Conservation (phyloP, 768 basidiomycete species). For the Chalciporus piperatus region DNA sequence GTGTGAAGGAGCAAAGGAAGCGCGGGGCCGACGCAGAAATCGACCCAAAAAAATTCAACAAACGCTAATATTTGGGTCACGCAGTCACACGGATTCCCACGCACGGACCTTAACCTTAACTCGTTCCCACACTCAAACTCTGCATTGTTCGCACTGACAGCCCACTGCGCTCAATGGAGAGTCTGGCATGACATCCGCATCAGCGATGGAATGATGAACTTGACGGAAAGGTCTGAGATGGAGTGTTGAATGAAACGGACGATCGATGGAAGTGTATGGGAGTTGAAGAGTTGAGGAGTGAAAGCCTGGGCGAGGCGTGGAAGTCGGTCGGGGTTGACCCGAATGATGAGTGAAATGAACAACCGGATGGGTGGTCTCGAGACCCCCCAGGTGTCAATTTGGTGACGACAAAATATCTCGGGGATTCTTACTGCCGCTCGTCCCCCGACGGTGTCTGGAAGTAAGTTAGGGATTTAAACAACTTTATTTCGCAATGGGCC, state of each 20-base stretch:
- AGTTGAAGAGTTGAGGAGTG: background rate
- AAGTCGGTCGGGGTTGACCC: background rate
- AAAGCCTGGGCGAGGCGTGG: background rate
- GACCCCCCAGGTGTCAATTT: conserved; percentile 24
- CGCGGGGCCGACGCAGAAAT: conserved; percentile 44
- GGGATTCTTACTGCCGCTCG: too few species aligned
- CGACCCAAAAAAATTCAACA: conserved; percentile 38
- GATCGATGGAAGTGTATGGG: background rate
- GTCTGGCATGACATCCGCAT: background rate
- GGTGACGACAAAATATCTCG: conserved; percentile 6
- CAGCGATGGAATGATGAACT: background rate
- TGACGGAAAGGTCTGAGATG: background rate
- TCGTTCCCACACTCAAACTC: conserved; percentile 30
- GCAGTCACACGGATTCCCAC: conserved; percentile 35
- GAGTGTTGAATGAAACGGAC: background rate
- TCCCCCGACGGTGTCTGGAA: too few species aligned
- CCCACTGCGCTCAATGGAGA: conserved; percentile 2
- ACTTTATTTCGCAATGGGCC: background rate
- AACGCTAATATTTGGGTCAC: conserved; percentile 40
- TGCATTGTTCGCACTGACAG: conserved; percentile 16
- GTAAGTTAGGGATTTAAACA: background rate
- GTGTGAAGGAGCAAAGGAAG: conserved; percentile 44
- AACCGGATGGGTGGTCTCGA: conserved; percentile 19
- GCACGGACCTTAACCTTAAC: conserved; percentile 46
- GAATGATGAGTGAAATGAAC: background rate